A percentile compares a stretch with the other conserved stretches of the same genome.
Conservation (phyloP, 768 basidiomycete genomes). For the Boletus sp. region DNA sequence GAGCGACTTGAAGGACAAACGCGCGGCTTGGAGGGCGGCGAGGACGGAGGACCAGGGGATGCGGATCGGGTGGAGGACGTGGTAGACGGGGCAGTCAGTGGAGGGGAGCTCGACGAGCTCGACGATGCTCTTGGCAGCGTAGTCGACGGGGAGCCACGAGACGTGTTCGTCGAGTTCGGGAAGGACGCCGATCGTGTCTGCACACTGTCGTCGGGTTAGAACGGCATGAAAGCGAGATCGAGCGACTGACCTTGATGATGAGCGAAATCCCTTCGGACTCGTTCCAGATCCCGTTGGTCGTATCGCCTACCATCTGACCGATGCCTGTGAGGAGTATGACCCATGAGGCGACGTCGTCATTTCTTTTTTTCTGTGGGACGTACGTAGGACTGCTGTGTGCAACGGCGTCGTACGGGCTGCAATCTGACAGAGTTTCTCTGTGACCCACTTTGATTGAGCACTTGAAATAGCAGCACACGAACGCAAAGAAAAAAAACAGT, state of each 20-base stretch:
- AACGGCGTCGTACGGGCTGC: constrained; percentile 33
- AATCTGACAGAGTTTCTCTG: constrained; percentile 49
- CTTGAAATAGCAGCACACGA: not conserved
- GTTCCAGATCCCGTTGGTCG: constrained; percentile 49
- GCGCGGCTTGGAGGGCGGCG: constrained; percentile 35
- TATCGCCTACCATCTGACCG: constrained; percentile 58
- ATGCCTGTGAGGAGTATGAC: constrained; percentile 34
- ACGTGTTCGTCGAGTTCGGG: constrained; percentile 32
- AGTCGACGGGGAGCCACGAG: constrained; percentile 54
- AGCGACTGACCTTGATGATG: constrained; percentile 28
- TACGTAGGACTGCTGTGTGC: constrained; percentile 20
- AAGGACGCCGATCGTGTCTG: constrained; percentile 39
- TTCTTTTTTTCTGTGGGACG: not conserved
- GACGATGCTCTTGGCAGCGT: constrained; percentile 45
- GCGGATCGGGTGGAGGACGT: constrained; percentile 17
- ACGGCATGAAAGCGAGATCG: not conserved
- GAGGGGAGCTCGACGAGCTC: constrained; percentile 38
- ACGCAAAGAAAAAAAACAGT: not conserved
- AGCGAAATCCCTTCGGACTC: constrained; percentile 43
- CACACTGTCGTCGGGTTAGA: constrained; percentile 31
- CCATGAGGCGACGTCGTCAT: not conserved
- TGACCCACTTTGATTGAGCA: constrained; percentile 48
- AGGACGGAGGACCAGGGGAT: constrained; percentile 41
- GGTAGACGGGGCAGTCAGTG: constrained; percentile 21
- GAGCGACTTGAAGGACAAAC: constrained; percentile 29